Percentiles rank a stretch among this genome's conserved stretches.
Evolutionary conservation across 2,329 filamentous ascomycete species (phyloP).

Genomic region (Fusarium tjaetaba): DNA sequence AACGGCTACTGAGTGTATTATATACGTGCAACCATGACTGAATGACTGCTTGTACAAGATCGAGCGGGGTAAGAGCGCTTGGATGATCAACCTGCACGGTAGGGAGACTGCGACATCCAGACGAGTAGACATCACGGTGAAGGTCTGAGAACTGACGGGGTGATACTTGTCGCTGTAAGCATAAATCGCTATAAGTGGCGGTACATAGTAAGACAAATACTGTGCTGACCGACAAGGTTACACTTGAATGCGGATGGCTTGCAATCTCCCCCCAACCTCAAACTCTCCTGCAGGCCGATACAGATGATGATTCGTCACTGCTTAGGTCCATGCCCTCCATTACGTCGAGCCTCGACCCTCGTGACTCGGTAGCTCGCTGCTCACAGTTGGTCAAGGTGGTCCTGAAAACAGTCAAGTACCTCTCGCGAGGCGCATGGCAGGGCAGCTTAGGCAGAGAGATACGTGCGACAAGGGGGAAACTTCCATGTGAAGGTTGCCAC

Average conservation of each 20-base stretch:
- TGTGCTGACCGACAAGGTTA: constrained; percentile 34
- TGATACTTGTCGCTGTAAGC: constrained; percentile 8
- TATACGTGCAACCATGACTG: constrained; percentile 24
- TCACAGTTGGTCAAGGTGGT: constrained; percentile 12
- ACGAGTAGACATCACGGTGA: constrained; percentile 8
- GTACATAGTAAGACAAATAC: constrained; percentile 35
- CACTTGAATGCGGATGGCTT: constrained; percentile 31
- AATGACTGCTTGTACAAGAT: constrained; percentile 24
- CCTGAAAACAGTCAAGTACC: constrained; percentile 30
- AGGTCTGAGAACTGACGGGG: background rate
- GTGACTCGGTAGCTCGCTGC: constrained; percentile 18
- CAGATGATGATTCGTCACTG: constrained; percentile 23
- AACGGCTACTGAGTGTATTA: constrained; percentile 20
- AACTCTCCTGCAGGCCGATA: constrained; percentile 29
- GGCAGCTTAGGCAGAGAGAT: background rate
- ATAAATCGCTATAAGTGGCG: background rate
- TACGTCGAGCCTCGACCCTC: constrained; percentile 20
- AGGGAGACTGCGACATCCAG: constrained; percentile 17
- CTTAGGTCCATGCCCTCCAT: constrained; percentile 23
- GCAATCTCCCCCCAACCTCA: constrained; percentile 26
- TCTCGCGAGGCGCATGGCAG: background rate
- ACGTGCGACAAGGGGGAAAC: constrained; percentile 7
- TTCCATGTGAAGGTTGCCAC: constrained; percentile 11
- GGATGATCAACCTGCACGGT: constrained; percentile 21
- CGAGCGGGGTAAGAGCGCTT: constrained; percentile 43